A percentile compares a stretch with the other conserved stretches of the same genome.
Evolutionary conservation across 1,139 yeast species (phyloP).

Genomic region (Arxiozyma telluris): DNA sequence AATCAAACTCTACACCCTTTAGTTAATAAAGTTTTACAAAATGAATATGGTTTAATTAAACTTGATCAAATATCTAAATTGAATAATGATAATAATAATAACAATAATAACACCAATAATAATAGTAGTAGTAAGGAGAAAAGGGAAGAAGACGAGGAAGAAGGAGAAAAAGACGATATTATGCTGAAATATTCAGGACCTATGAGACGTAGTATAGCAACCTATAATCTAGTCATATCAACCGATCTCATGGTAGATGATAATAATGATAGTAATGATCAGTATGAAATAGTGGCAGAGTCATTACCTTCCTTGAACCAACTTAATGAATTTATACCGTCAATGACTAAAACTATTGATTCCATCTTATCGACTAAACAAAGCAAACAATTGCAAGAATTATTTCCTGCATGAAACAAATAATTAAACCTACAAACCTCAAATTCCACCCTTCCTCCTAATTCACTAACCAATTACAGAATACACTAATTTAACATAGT

Average conservation of each 20-base stretch:
- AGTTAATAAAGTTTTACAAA: constrained; percentile 21
- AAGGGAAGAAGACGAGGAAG: background rate
- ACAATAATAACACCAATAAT: no score
- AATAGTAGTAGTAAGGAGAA: no score
- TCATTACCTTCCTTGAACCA: background rate
- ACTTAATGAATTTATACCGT: background rate
- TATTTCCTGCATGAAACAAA: background rate
- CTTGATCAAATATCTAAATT: background rate
- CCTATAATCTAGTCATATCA: constrained; percentile 6
- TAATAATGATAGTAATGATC: background rate
- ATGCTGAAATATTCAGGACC: background rate
- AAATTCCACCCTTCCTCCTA: no score
- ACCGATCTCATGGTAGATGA: background rate
- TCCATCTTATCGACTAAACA: background rate
- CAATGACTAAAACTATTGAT: background rate
- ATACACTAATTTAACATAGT: no score
- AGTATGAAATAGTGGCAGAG: background rate
- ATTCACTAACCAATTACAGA: no score
- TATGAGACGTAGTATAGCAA: constrained; percentile 6
- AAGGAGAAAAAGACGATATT: background rate
- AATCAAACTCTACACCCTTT: constrained; percentile 23
- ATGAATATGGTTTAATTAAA: constrained; percentile 19
- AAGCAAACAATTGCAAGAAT: background rate
- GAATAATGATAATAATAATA: background rate
- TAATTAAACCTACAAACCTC: no score